Base-by-base conservation (phyloP, 331 rosid genomes). In the Malus hybrid region DNA sequence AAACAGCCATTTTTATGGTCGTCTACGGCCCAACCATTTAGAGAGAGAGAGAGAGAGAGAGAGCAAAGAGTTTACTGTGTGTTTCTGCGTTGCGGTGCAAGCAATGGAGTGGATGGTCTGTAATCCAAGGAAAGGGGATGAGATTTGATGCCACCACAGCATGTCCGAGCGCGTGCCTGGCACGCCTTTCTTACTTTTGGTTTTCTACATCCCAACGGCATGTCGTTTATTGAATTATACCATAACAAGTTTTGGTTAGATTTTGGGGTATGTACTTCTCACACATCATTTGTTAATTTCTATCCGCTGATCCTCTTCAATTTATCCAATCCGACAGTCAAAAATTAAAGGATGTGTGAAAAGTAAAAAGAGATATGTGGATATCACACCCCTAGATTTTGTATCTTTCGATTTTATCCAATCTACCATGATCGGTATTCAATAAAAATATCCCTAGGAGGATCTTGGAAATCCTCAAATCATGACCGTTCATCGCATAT, bases 1-100 rank as follows among this genome's bases (percentile, higher is more conserved):
- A 89, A 18, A 82, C 74, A 24, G 89, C 88, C 96, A 89, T 89
- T 11, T 44, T 68, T 76, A 46, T 46, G 73, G 36, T 69, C 73
- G 74, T 65, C 75, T 69, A 80, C 78, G 82, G 78, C 70, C 70
- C 81, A 83, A 82, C 86, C 89, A 84, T 87, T 69, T 77, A 78
- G 57, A 70, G 72, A 68, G 63, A 16, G 36, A 39, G 55, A 46
- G 57, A 71, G 32, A 55, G 77, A 39, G 42, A 55, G 62, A 24
- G 42, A 11, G 50, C 50, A 10, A 10, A 44, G 15, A 44, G 50
- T 11, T 20, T 14, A 20, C 66, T 62, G 57, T 20, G 57, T 20
- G 0, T 10, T 0, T 62, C 63, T 71, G 60, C 14, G 53, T 60
- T 67, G 13, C 19, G 72, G 28, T 79, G 77, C 66, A 58, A 58